Percentiles rank a stretch among this genome's conserved stretches.
phyloP scores from a whole-genome alignment of 2,329 filamentous ascomycete genomes.

The Claviceps humidiphila region DNA sequence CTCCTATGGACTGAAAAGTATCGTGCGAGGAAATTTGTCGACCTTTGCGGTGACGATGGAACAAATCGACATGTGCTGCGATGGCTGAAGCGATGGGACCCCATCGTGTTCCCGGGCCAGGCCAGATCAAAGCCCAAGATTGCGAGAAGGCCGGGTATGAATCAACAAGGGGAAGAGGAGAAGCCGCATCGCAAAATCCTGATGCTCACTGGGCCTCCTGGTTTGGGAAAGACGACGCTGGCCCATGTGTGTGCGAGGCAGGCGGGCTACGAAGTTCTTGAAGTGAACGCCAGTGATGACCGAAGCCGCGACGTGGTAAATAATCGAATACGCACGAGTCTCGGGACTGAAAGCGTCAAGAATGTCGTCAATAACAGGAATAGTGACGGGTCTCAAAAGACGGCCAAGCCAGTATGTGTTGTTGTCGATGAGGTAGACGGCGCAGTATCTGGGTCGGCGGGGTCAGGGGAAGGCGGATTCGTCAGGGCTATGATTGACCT shows the following conservation, averaged over 20 bases:
- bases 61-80: constrained; percentile 82
- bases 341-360: constrained; percentile 90
- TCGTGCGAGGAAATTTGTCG: constrained; percentile 78
- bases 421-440: constrained; percentile 96
- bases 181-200: constrained; percentile 76
- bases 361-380: constrained; percentile 49
- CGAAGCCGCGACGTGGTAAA: constrained; percentile 81
- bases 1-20: constrained; percentile 97
- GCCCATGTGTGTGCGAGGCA: constrained; percentile 93
- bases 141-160: constrained; percentile 27
- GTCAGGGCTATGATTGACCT: constrained; percentile 90
- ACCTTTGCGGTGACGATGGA: constrained; percentile 85
- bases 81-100: constrained; percentile 92
- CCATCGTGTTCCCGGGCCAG: constrained; percentile 74
- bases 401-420: constrained; percentile 79
- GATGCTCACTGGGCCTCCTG: constrained; percentile 80
- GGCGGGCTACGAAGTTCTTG: constrained; percentile 89
- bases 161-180: constrained; percentile 47
- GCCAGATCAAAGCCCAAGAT: constrained; percentile 42
- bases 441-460: constrained; percentile 67
- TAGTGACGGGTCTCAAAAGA: constrained; percentile 46
- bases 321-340: constrained; percentile 76
- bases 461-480: constrained; percentile 80
- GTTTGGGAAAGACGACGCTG: constrained; percentile 87
- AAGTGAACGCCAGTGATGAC: constrained; percentile 97